A percentile compares a stretch with the other conserved stretches of the same genome.
These are phyloP conservation scores for Lupinus albus DNA, from an alignment of 306 rosid species.

Conservation along the genomic window DNA sequence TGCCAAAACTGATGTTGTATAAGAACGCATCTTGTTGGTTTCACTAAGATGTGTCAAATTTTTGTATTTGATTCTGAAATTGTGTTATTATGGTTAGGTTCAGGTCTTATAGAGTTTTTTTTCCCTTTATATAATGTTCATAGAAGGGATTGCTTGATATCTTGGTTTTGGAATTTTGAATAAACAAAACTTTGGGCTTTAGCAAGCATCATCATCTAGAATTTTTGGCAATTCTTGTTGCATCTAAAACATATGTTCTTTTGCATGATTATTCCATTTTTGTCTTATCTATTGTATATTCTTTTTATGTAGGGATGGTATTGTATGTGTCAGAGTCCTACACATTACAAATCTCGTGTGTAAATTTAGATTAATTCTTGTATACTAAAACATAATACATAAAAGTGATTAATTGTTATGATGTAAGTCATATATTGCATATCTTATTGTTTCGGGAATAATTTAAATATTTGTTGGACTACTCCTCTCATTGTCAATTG, in stretches of 20 bases:
- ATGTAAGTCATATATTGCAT: too few species aligned
- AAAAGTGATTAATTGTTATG: too few species aligned
- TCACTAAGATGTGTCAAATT: not conserved
- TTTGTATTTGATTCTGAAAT: conserved; percentile 31
- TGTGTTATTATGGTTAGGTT: conserved; percentile 26
- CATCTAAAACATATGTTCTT: conserved; percentile 46
- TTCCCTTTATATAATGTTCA: conserved; percentile 36
- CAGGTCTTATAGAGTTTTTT: conserved; percentile 44
- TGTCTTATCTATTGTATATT: not conserved
- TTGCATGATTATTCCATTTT: not conserved
- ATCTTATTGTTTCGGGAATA: too few species aligned
- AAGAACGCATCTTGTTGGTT: conserved; percentile 23
- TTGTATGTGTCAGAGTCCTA: not conserved
- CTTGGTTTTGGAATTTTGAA: conserved; percentile 74
- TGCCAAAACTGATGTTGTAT: conserved; percentile 52
- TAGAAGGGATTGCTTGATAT: conserved; percentile 65
- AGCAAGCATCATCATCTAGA: conserved; percentile 39
- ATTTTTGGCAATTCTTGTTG: conserved; percentile 28
- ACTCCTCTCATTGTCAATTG: too few species aligned
- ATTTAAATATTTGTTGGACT: too few species aligned
- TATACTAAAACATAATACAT: too few species aligned
- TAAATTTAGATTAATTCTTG: not conserved
- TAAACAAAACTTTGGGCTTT: conserved; percentile 53
- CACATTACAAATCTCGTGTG: not conserved
- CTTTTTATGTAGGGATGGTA: not conserved